Evolutionary conservation across 768 basidiomycete genomes (phyloP).

Genomic region (Panaeolus papilionaceus): DNA sequence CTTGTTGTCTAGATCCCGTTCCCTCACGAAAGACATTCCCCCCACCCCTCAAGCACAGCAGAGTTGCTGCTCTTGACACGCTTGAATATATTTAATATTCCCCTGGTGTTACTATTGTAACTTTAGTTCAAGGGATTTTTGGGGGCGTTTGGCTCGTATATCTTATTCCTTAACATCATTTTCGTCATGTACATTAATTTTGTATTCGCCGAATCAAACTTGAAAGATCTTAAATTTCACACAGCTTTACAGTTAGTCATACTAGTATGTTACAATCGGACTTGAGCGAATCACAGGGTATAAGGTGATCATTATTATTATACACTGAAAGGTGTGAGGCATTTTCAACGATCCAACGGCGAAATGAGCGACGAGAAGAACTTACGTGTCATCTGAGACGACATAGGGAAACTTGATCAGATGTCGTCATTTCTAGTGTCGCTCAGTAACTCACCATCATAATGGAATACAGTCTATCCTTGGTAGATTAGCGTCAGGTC

Average conservation of each 20-base stretch:
- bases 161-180: slow-evolving; percentile 13
- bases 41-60: background rate
- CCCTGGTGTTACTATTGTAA: background rate
- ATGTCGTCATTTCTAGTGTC: slow-evolving; percentile 3
- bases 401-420: slow-evolving; percentile 1
- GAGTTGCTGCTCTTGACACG: slow-evolving; percentile 13
- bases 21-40: background rate
- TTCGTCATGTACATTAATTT: background rate
- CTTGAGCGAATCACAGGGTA: slow-evolving; percentile 14
- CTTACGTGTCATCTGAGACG: slow-evolving; percentile 65
- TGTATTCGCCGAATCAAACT: background rate
- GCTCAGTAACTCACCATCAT: slow-evolving; percentile 63
- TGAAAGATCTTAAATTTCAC: background rate
- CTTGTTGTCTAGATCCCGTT: background rate
- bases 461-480: slow-evolving; percentile 76
- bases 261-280: slow-evolving; percentile 4
- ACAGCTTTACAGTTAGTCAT: slow-evolving; percentile 5
- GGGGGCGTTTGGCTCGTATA: background rate
- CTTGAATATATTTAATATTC: background rate
- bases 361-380: slow-evolving; percentile 24
- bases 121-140: background rate
- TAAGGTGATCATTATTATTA: slow-evolving; percentile 27
- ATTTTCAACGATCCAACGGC: slow-evolving; percentile 7
- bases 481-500: slow-evolving; percentile 16
- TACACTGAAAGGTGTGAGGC: slow-evolving; percentile 36